Base-by-base conservation (phyloP, 2,329 filamentous ascomycete genomes). In the Colletotrichum scovillei region DNA sequence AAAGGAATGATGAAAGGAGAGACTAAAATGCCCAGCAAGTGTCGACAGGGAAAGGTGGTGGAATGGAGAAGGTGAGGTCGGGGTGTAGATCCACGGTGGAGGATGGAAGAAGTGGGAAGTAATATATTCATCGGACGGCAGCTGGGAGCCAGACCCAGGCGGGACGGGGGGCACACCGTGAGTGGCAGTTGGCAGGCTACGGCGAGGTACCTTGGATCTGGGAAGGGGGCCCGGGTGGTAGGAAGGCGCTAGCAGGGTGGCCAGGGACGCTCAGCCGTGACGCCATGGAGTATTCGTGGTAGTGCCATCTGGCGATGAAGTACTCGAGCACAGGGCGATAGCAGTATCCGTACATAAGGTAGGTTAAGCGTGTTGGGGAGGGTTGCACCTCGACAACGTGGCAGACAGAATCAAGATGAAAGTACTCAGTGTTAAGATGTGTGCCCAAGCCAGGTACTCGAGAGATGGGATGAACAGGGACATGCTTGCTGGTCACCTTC, bases 31-130 rank as follows among this genome's bases (percentile, higher is more conserved):
- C 59, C 72, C 72, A 74, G 72, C 68, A 72, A 72, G 62, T 24
- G 57, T 22, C 67, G 22, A 65, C 55, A 66, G 60, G 67, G 55
- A 57, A n/a, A 77, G 74, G 30, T 84, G 78, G 7, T 78, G 68
- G 52, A 68, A 74, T 67, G 63, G 38, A 56, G 26, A 49, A 72
- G 63, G 63, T 60, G 68, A 65, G 57, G 72, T 66, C 32, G 38
- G 52, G 32, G 49, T 49, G 28, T 19, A 53, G 24, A 55, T 58
- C 42, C 30, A 28, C 8, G 68, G 67, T 67, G 24, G 63, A 67
- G 63, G 42, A 32, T 24, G 71, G 57, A 32, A 55, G 63, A 19
- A 62, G 42, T 46, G 62, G 28, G 56, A 70, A 67, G 46, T 72
- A 68, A 53, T 74, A 74, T 72, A 74, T 66, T 58, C 62, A 66